These are phyloP conservation scores for Talinum fruticosum DNA, from an alignment of 148 eudicot genomes.

Conservation along the genomic window DNA sequence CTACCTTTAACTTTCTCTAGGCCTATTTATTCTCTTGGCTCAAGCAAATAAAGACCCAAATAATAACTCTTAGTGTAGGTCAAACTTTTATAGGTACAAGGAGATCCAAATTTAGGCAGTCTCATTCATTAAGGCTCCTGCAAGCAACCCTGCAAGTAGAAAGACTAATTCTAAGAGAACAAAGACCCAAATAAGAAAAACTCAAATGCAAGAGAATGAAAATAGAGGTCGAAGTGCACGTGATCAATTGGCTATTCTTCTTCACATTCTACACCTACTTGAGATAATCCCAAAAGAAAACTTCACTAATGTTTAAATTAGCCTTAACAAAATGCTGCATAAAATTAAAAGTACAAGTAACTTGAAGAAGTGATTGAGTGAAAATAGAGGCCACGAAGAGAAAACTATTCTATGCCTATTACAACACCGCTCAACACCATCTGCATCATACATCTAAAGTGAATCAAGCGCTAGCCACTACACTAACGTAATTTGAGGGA, in stretches of 20 bases:
- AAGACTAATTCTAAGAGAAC: no score
- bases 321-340: background rate
- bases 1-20: no score
- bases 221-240: background rate
- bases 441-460: background rate
- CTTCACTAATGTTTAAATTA: background rate
- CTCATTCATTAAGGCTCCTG: no score
- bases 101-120: no score
- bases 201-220: background rate
- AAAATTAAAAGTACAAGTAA: background rate
- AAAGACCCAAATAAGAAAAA: background rate
- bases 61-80: no score
- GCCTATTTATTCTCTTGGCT: no score
- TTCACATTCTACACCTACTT: background rate
- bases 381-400: background rate
- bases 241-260: background rate
- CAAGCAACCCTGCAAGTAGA: no score
- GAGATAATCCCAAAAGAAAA: background rate
- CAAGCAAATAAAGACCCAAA: background rate
- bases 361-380: background rate
- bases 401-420: background rate
- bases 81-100: no score
- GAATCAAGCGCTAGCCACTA: background rate
- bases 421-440: background rate
- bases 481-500: background rate